phyloP scores from a whole-genome alignment of 2,329 filamentous ascomycete species.

The Claviceps africana region DNA sequence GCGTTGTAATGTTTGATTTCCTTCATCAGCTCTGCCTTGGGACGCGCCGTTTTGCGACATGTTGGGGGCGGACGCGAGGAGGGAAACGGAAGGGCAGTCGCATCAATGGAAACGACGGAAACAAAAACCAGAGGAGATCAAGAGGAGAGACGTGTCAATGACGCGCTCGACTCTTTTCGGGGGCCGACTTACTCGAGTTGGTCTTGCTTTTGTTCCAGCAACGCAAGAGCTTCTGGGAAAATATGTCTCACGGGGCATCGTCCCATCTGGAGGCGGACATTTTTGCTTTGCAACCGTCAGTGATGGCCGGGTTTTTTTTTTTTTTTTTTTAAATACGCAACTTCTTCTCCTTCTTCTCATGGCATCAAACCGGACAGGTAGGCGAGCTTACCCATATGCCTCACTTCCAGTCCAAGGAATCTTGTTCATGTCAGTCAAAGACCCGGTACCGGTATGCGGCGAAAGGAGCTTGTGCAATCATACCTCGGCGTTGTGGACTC shows the following conservation, averaged over 20 bases:
- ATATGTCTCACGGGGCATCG: conserved; percentile 61
- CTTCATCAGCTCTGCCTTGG: background rate
- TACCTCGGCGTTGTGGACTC: conserved; percentile 61
- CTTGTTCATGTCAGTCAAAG: conserved; percentile 21
- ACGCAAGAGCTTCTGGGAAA: conserved; percentile 48
- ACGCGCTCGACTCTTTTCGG: background rate
- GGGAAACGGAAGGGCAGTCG: background rate
- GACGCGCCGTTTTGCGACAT: background rate
- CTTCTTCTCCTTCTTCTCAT: too few species aligned
- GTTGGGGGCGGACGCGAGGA: background rate
- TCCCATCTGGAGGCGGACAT: conserved; percentile 61
- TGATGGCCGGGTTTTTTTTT: conserved; percentile 10
- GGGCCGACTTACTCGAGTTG: conserved; percentile 42
- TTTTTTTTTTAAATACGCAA: too few species aligned
- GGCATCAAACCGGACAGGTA: background rate
- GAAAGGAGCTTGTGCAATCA: background rate
- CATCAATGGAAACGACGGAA: background rate
- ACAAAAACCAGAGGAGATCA: background rate
- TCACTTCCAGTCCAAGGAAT: conserved; percentile 53
- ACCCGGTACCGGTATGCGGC: background rate
- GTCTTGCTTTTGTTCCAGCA: conserved; percentile 53
- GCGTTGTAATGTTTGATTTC: background rate
- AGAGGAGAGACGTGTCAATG: background rate
- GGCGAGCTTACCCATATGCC: conserved; percentile 36
- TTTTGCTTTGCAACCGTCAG: conserved; percentile 38